Base-by-base conservation (phyloP, 208 protist genomes). In the Angomonas deanei region DNA sequence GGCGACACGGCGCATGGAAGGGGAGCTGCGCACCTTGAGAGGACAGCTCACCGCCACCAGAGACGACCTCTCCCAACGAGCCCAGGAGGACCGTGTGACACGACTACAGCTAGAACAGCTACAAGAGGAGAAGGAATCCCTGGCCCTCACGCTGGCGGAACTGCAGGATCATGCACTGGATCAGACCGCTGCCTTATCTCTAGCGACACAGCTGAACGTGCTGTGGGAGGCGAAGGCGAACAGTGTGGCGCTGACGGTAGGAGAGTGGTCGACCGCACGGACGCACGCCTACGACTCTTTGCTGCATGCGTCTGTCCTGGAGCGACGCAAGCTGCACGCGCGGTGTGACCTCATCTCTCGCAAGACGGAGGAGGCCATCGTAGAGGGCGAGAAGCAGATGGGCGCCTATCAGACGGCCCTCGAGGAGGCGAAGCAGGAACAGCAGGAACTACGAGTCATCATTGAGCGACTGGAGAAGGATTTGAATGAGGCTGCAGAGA, bases 341-440 rank as follows among this genome's bases (percentile, higher is more conserved):
- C 79, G 76, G 48, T 84, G 78, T 52, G 72, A 82, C 56, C 68
- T 60, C 26, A 80, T 89, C 61, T 78, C 87, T 64, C 46, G 58
- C 48, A 60, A 79, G 23, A 78, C 86, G 21, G 61, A 60, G 21
- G 78, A 88, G 53, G 86, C 86, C 21, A 78, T 92, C 68, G 60
- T 55, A 5, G 82, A 81, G 49, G 82, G 69, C 3, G 85, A 92
- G 61, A 61, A 61, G 31, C 85, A 92, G 72, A 72, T 47, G 33
- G 46, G 50, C 21, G 71, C 71, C 30, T 86, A 83, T 57, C 57
- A 79, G 52, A 49, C 52, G 11, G 69, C 70, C 31, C 72, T 92
- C 13, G 72, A 72, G 21, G 73, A 85, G 23, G 82, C 82, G 31
- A 64, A 77, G 58, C 68, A 78, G 48, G 80, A 87, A 65, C 86